Evolutionary conservation across 345 rosid genomes (phyloP).

Genomic region (Corymbia maculata): DNA sequence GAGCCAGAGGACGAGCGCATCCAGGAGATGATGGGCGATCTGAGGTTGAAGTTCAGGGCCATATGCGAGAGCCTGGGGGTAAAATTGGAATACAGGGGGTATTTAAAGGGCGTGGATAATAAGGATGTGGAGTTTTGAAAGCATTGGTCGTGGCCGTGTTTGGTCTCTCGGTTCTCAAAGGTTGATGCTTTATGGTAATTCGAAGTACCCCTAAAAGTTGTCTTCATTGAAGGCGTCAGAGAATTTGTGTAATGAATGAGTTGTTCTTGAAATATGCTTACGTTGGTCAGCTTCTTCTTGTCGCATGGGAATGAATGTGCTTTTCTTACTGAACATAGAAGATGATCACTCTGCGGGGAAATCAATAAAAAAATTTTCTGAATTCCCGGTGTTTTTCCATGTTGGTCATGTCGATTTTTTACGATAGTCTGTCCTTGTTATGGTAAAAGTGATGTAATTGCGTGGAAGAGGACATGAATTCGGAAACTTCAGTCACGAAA

Average conservation of each 20-base stretch:
- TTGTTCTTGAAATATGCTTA: background rate
- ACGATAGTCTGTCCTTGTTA: background rate
- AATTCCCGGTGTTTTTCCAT: background rate
- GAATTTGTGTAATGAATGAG: background rate
- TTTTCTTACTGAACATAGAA: background rate
- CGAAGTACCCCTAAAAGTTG: background rate
- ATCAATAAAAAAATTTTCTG: background rate
- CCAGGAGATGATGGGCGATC: conserved; percentile 43
- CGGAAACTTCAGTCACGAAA: background rate
- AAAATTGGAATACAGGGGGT: conserved; percentile 56
- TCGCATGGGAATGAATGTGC: background rate
- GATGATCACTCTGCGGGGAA: background rate
- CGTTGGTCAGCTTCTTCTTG: background rate
- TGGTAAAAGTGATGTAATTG: background rate
- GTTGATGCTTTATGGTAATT: background rate
- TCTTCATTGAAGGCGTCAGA: background rate
- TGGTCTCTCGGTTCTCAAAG: background rate
- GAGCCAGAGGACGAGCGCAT: conserved; percentile 61
- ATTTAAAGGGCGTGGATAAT: conserved; percentile 27
- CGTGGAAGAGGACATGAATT: background rate
- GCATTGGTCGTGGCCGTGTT: background rate
- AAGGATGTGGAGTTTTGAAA: conserved; percentile 52
- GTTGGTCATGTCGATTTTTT: background rate
- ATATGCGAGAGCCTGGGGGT: conserved; percentile 56
- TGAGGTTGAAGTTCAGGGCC: conserved; percentile 61